These are phyloP conservation scores for Paecilomyces dactylethromorphus DNA, from an alignment of 2,329 filamentous ascomycete species.

Conservation along the genomic window DNA sequence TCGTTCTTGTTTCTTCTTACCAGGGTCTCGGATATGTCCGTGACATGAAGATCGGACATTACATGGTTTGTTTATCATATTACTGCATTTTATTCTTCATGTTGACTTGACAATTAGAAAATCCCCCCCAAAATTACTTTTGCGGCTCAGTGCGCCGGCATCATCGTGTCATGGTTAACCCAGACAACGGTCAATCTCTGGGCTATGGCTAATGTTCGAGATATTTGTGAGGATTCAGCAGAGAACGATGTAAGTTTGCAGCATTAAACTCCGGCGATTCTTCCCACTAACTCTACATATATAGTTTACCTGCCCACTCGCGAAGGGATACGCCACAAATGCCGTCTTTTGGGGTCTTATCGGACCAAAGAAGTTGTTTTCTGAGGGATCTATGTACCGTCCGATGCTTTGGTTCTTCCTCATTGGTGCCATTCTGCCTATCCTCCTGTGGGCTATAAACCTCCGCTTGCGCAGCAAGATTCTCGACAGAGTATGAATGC, in stretches of 20 bases:
- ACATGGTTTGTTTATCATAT: conserved; percentile 21
- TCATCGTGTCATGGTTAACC: conserved; percentile 35
- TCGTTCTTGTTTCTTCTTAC: conserved; percentile 17
- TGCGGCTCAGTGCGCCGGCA: conserved; percentile 38
- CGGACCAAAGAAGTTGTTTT: conserved; percentile 41
- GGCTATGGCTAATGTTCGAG: conserved; percentile 25
- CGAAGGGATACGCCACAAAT: conserved; percentile 1
- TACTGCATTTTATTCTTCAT: background rate
- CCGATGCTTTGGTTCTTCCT: conserved; percentile 39
- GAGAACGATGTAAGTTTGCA: background rate
- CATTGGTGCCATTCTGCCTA: conserved; percentile 34
- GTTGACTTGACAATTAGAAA: conserved; percentile 17
- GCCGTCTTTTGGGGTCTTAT: conserved; percentile 38
- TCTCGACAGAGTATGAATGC: background rate
- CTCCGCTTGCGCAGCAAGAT: background rate
- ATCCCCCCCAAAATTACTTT: conserved; percentile 40
- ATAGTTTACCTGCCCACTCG: conserved; percentile 2
- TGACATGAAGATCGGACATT: conserved; percentile 45
- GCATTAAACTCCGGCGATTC: background rate
- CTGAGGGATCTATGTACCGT: conserved; percentile 37
- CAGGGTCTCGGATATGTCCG: conserved; percentile 20
- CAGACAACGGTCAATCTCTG: conserved; percentile 23
- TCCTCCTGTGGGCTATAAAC: conserved; percentile 21
- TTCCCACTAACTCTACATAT: background rate
- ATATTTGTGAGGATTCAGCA: conserved; percentile 26